These are phyloP conservation scores for Cicer cuneatum DNA, from an alignment of 306 rosid genomes.

Conservation along the genomic window DNA sequence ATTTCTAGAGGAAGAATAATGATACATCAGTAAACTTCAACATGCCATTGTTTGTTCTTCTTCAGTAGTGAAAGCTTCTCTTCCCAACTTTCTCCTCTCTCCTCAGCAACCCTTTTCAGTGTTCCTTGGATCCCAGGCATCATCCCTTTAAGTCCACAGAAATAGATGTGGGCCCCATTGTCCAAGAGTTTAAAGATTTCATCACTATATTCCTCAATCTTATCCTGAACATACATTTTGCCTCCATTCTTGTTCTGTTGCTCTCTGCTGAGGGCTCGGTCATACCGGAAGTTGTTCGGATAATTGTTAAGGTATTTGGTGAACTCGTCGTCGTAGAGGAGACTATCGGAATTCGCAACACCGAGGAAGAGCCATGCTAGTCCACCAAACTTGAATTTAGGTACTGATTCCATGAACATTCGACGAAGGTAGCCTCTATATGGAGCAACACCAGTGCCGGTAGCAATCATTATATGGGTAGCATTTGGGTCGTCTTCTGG, in stretches of 20 bases:
- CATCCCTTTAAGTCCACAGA: slow-evolving; percentile 98
- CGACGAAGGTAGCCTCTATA: slow-evolving; percentile 96
- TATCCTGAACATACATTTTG: slow-evolving; percentile 97
- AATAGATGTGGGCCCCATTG: slow-evolving; percentile 89
- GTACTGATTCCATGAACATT: slow-evolving; percentile 93
- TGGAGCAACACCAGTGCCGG: slow-evolving; percentile 96
- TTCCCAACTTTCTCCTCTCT: slow-evolving; percentile 93
- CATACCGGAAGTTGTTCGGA: slow-evolving; percentile 78
- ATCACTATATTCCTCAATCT: slow-evolving; percentile 94
- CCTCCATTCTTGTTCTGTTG: slow-evolving; percentile 88
- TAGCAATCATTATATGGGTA: slow-evolving; percentile 96
- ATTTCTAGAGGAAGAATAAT: slow-evolving; percentile 24
- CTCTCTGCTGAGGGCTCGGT: slow-evolving; percentile 88
- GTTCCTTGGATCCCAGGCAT: slow-evolving; percentile 99
- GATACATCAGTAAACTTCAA: slow-evolving; percentile 83
- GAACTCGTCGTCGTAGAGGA: slow-evolving; percentile 90
- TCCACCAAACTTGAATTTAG: slow-evolving; percentile 83
- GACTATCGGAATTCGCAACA: slow-evolving; percentile 86
- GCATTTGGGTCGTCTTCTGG: slow-evolving; percentile 94
- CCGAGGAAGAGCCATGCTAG: slow-evolving; percentile 98
- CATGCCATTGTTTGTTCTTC: slow-evolving; percentile 99
- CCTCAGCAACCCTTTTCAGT: slow-evolving; percentile 82
- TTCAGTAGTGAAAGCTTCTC: slow-evolving; percentile 87
- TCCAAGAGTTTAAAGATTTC: slow-evolving; percentile 87
- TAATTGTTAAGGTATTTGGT: slow-evolving; percentile 80